A percentile compares a stretch with the other conserved stretches of the same genome.
Evolutionary conservation across 192 early-diverging fungal species (phyloP).

Genomic region (Backusella circina): DNA sequence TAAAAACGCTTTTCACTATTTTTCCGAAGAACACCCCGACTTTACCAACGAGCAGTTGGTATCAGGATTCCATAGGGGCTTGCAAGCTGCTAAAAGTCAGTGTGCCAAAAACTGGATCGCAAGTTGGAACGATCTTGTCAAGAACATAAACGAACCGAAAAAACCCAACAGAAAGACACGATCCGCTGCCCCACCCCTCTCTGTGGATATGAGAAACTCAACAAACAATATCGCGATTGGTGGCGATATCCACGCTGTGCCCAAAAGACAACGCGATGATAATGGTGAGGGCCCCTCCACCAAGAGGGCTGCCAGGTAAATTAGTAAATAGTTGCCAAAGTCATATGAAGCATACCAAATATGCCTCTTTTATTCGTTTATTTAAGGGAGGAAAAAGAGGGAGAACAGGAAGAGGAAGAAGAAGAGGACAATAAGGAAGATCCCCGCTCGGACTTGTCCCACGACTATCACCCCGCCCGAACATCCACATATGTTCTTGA

Average conservation of each 20-base stretch:
- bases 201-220: neutral
- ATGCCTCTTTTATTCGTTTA: neutral
- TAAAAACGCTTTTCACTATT: neutral
- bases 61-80: neutral
- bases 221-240: neutral
- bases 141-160: neutral
- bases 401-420: neutral
- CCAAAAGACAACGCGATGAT: neutral
- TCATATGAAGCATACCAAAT: neutral
- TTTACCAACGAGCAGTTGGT: neutral
- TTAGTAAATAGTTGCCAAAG: neutral
- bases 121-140: neutral
- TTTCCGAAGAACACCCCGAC: neutral
- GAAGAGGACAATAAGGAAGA: neutral
- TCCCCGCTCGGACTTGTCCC: neutral
- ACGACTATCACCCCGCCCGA: neutral
- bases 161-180: neutral
- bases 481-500: neutral
- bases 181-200: neutral
- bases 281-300: neutral
- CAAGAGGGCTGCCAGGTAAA: neutral
- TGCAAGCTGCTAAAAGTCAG: neutral
- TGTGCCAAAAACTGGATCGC: neutral
- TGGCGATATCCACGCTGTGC: neutral
- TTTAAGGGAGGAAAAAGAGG: neutral